Evolutionary conservation across 164 flowering plant genomes (phyloP), one percentile per base, ranked within the genome.

Genomic region (Vitis rotundifolia): DNA sequence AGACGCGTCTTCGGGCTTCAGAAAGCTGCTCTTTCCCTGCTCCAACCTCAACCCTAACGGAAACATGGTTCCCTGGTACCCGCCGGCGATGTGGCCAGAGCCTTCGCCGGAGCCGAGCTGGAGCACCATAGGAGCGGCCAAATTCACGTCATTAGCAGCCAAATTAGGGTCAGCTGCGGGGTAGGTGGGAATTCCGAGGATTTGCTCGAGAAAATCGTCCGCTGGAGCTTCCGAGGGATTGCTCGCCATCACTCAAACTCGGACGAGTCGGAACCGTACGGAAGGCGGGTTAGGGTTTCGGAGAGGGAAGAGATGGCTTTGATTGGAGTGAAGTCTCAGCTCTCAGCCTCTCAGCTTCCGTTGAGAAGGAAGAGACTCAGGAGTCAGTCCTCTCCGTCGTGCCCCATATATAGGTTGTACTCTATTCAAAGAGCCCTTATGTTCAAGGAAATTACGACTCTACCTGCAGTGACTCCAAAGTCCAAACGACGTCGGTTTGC

Each of bases 171-270:
- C 87, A 26, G 84, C 50, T 11, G 82, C 72, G 9, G 75, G 76
- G 73, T 87, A 88, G 51, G 75, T 55, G 3, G 88, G 93, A 63
- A 87, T 78, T 12, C 91, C 86, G 49, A 93, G 85, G 64, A 93
- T 85, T 77, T 91, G 95, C 71, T 90, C 94, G 49, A 93, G 69
- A 79, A 93, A 93, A 61, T 93, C 98, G 72, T 91, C 98, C 11
- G 80, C 50, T 0, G 91, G 73, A 18, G 85, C 76, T 28, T 87
- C 92, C n/a, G 83, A 71, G 11, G 82, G 86, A 73, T 89, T 86
- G 55, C 75, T 87, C 3, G 95, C 88, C 94, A 87, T 92, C 65
- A 56, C 16, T 37, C 7, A 5, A 26, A 56, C 65, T 68, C 16
- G 53, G 16, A 31, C n/a, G 19, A 48, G 76, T 52, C 8, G 53